These are phyloP conservation scores for Drosera spatulata DNA, from an alignment of 179 eudicot genomes.

Conservation along the genomic window DNA sequence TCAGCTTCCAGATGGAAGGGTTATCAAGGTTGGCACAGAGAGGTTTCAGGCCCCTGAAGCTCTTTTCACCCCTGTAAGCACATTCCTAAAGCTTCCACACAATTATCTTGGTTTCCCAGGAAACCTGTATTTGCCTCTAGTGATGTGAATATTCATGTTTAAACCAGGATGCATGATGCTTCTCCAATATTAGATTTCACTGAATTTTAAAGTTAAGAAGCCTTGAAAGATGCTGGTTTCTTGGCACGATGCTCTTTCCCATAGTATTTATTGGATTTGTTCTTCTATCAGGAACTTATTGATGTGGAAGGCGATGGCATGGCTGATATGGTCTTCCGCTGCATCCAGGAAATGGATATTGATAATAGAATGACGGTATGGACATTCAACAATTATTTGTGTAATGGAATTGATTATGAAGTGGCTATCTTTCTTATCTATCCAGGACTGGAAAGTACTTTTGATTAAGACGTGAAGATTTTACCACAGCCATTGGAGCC, in stretches of 20 bases:
- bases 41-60: constrained; percentile 99
- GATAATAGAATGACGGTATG: constrained; percentile 96
- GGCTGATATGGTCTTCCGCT: constrained; percentile 99
- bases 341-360: constrained; percentile 98
- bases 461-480: too few relatives aligned
- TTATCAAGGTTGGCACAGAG: constrained; percentile 93
- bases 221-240: too few relatives aligned
- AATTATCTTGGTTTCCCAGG: neutral
- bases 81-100: constrained; percentile 1
- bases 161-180: neutral
- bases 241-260: too few relatives aligned
- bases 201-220: neutral
- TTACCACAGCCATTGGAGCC: too few relatives aligned
- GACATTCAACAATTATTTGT: neutral
- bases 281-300: constrained; percentile 71
- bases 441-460: neutral
- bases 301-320: constrained; percentile 99
- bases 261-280: constrained; percentile 1
- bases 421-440: neutral
- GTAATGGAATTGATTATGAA: too few relatives aligned
- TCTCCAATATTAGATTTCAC: neutral
- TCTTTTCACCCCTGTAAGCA: constrained; percentile 89
- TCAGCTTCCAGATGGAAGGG: constrained; percentile 97
- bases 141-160: neutral
- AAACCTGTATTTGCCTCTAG: neutral